These are phyloP conservation scores for Globisporangium cederbergense DNA, from an alignment of 352 stramenopile species.

Conservation along the genomic window DNA sequence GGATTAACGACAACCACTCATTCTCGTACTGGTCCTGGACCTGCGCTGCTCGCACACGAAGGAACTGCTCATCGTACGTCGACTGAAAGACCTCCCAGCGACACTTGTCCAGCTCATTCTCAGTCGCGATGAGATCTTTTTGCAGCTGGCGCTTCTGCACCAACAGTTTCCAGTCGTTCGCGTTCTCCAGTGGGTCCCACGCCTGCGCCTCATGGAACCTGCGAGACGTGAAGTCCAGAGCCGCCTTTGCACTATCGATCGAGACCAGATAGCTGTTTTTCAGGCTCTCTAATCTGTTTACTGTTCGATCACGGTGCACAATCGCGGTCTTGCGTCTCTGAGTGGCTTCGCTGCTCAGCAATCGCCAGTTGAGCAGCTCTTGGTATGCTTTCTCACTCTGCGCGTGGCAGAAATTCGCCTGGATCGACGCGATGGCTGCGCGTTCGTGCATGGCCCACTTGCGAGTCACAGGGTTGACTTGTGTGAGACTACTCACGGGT, in stretches of 20 bases:
- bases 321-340: conserved; percentile 33
- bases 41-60: conserved; percentile 24
- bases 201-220: conserved; percentile 60
- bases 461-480: conserved; percentile 17
- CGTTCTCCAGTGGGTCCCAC: conserved; percentile 80
- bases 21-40: conserved; percentile 37
- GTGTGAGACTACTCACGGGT: neutral
- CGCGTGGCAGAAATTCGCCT: conserved; percentile 24
- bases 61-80: conserved; percentile 51
- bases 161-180: conserved; percentile 69
- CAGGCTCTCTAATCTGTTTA: conserved; percentile 19
- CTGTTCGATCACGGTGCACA: conserved; percentile 25
- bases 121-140: conserved; percentile 32
- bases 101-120: conserved; percentile 38
- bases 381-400: conserved; percentile 20
- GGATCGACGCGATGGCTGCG: conserved; percentile 16
- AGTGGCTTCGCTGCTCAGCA: conserved; percentile 34
- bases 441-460: conserved; percentile 20
- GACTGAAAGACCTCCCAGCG: conserved; percentile 62
- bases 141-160: conserved; percentile 56
- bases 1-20: conserved; percentile 24
- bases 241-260: conserved; percentile 34
- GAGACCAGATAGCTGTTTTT: conserved; percentile 24
- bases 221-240: conserved; percentile 50
- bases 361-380: conserved; percentile 35